These are phyloP conservation scores for Lepidium campestre DNA, from an alignment of 441 rosid genomes.

Conservation along the genomic window DNA sequence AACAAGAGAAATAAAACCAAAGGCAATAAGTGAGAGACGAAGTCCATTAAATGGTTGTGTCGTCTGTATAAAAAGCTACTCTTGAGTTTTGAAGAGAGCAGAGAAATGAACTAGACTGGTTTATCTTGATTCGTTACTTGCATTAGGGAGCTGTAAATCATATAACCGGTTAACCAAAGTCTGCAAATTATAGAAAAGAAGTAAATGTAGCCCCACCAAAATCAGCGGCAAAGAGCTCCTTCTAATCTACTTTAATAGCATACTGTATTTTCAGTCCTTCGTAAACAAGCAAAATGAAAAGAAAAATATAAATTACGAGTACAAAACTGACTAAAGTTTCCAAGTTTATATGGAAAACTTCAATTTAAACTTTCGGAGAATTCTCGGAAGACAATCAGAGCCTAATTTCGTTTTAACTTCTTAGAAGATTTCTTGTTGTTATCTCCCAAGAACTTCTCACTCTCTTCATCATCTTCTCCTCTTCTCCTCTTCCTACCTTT, in stretches of 20 bases:
- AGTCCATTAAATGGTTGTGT: too few relatives aligned
- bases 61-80: too few relatives aligned
- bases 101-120: neutral
- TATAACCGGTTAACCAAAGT: neutral
- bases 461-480: constrained; percentile 55
- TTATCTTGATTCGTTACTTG: neutral
- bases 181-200: too few relatives aligned
- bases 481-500: constrained; percentile 43
- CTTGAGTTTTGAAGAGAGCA: neutral
- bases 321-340: neutral
- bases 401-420: constrained; percentile 33
- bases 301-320: neutral
- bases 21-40: too few relatives aligned
- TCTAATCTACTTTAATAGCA: neutral
- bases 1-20: too few relatives aligned
- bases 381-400: neutral
- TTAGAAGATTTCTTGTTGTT: constrained; percentile 36
- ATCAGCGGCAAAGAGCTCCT: too few relatives aligned
- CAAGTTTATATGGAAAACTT: neutral
- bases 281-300: neutral
- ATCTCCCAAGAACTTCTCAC: constrained; percentile 46
- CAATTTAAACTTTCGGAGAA: neutral
- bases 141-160: neutral
- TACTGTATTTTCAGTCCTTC: neutral
- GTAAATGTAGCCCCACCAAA: too few relatives aligned